Evolutionary conservation across 345 rosid genomes (phyloP).

Genomic region (Hypericum androsaemum): DNA sequence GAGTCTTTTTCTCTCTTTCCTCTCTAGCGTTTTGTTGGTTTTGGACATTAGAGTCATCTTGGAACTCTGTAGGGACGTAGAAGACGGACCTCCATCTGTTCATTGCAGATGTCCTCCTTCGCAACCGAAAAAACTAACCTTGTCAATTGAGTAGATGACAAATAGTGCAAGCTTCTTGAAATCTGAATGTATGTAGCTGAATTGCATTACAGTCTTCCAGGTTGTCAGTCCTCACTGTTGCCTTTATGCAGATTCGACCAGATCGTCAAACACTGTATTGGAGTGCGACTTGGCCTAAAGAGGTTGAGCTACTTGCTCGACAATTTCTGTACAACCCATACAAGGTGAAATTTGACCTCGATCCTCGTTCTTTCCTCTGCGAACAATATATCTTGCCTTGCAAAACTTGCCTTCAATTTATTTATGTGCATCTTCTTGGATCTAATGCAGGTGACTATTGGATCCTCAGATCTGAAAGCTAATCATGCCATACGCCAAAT

Average conservation of each 20-base stretch:
- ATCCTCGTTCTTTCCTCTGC: constrained; percentile 2
- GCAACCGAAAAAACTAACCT: no score
- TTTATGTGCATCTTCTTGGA: constrained; percentile 5
- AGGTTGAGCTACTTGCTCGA: constrained; percentile 80
- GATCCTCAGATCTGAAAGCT: constrained; percentile 89
- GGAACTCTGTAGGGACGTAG: no score
- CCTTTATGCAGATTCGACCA: constrained; percentile 63
- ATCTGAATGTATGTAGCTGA: no score
- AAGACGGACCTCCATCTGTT: no score
- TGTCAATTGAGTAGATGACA: no score
- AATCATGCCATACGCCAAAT: constrained; percentile 88
- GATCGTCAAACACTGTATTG: constrained; percentile 97
- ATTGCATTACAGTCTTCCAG: no score
- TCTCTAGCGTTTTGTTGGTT: no score
- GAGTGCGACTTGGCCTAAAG: constrained; percentile 99
- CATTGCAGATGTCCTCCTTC: no score
- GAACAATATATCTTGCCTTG: neutral
- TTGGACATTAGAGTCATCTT: no score
- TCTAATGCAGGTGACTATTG: constrained; percentile 64
- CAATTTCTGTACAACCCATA: constrained; percentile 91
- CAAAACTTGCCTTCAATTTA: neutral
- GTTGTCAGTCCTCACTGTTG: neutral
- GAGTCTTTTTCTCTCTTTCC: neutral
- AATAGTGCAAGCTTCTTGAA: no score
- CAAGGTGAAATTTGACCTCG: constrained; percentile 49